phyloP scores from a whole-genome alignment of 2,329 filamentous ascomycete species.

The Stenocarpella maydis region DNA sequence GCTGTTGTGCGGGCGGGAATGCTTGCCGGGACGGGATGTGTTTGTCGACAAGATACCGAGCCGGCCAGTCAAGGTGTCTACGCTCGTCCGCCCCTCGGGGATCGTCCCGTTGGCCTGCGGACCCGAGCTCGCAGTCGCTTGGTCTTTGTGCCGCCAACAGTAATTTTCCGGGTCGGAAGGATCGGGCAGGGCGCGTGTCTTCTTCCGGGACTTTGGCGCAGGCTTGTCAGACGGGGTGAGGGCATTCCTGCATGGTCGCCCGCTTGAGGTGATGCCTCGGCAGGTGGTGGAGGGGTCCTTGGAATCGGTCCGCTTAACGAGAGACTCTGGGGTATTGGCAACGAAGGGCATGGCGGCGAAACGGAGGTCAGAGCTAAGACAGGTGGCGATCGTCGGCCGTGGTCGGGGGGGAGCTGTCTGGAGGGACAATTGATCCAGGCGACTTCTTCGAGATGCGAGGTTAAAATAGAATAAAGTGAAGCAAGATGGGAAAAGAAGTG shows the following conservation, averaged over 20 bases:
- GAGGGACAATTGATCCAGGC: background rate
- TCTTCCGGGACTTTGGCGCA: conserved; percentile 42
- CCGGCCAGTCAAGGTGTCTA: conserved; percentile 86
- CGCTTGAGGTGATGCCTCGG: conserved; percentile 82
- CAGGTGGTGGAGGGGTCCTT: conserved; percentile 86
- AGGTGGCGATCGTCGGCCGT: conserved; percentile 29
- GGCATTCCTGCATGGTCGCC: conserved; percentile 82
- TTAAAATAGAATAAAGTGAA: background rate
- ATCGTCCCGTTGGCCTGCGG: conserved; percentile 59
- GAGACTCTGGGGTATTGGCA: conserved; percentile 80
- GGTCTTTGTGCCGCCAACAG: conserved; percentile 96
- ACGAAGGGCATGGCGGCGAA: conserved; percentile 67
- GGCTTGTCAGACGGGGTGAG: conserved; percentile 58
- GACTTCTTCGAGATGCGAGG: background rate
- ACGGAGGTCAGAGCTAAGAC: conserved; percentile 37
- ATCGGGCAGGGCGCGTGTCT: conserved; percentile 52
- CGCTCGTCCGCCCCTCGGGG: conserved; percentile 73
- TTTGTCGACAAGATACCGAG: conserved; percentile 75
- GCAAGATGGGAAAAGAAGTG: background rate
- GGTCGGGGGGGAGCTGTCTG: background rate
- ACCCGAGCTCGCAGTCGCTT: conserved; percentile 67
- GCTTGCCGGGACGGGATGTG: conserved; percentile 50
- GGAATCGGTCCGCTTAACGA: conserved; percentile 82
- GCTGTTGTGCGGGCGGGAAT: conserved; percentile 32
- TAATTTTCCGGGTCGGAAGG: conserved; percentile 71